Evolutionary conservation across 2,329 filamentous ascomycete genomes (phyloP).

Genomic region (Nemania sp.): DNA sequence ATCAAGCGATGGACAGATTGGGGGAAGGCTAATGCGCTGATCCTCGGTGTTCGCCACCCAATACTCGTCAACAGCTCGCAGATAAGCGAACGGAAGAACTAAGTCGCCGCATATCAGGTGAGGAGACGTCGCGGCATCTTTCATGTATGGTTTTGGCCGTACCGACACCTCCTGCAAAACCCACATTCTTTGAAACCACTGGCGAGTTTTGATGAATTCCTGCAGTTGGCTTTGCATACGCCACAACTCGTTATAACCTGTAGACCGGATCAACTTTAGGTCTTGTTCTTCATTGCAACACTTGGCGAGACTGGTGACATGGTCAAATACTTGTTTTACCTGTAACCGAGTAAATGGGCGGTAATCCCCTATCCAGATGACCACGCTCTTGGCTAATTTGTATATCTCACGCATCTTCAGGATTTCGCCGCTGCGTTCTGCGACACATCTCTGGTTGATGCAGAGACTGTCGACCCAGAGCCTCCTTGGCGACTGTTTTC

Average conservation of each 20-base stretch:
- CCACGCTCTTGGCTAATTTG: constrained; percentile 5
- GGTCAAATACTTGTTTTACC: constrained; percentile 14
- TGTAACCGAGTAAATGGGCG: constrained; percentile 14
- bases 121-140: neutral
- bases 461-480: constrained; percentile 31
- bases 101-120: constrained; percentile 13
- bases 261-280: neutral
- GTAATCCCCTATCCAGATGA: constrained; percentile 25
- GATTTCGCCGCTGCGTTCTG: constrained; percentile 23
- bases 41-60: constrained; percentile 3
- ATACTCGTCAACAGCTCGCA: neutral
- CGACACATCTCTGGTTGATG: constrained; percentile 25
- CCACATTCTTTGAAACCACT: constrained; percentile 23
- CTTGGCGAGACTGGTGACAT: constrained; percentile 2
- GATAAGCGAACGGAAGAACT: constrained; percentile 10
- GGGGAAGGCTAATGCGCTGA: neutral
- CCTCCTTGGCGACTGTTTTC: constrained; percentile 20
- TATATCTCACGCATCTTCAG: constrained; percentile 28
- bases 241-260: constrained; percentile 22
- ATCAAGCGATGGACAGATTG: constrained; percentile 2
- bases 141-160: constrained; percentile 6
- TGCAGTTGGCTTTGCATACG: constrained; percentile 15
- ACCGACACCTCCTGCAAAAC: constrained; percentile 25
- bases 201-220: constrained; percentile 12
- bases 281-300: constrained; percentile 3